phyloP scores from a whole-genome alignment of 139 green algal genomes.

The Micromonas pusilla region DNA sequence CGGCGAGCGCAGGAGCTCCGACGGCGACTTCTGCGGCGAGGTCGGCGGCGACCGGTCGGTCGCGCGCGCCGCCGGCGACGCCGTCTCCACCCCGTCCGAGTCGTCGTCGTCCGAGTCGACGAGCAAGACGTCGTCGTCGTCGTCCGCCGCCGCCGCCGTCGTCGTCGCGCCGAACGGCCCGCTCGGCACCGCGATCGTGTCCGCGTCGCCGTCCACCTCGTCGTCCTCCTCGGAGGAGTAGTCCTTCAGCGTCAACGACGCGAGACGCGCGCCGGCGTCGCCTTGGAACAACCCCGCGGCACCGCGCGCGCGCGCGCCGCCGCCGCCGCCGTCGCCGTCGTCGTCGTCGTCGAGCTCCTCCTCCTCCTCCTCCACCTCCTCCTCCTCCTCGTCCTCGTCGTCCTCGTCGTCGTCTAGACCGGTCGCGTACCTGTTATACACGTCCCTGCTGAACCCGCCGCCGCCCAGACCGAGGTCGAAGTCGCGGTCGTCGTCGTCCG shows the following conservation, averaged over 20 bases:
- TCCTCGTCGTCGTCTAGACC: conserved; percentile 7
- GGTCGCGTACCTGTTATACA: not conserved
- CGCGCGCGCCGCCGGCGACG: too few relatives aligned
- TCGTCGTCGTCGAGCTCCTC: not conserved
- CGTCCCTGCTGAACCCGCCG: not conserved
- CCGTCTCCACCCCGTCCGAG: too few relatives aligned
- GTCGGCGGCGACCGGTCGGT: too few relatives aligned
- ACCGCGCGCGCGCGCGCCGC: not conserved
- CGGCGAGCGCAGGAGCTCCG: too few relatives aligned
- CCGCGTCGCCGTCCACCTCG: conserved; percentile 33
- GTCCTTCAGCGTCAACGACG: conserved; percentile 17
- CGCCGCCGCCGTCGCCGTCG: not conserved
- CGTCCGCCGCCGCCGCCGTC: not conserved
- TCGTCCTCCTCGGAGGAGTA: conserved; percentile 33
- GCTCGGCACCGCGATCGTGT: not conserved
- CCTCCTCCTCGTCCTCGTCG: conserved; percentile 12
- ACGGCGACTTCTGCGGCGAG: too few relatives aligned
- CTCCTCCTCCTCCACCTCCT: conserved; percentile 1
- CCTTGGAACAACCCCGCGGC: conserved; percentile 3
- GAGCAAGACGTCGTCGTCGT: not conserved
- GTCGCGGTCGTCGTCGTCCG: not conserved
- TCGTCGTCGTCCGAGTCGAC: conserved; percentile 12
- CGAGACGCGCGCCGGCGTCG: not conserved
- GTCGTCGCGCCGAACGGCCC: too few relatives aligned
- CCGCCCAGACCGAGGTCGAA: not conserved